Base-by-base conservation (phyloP, 1,284 basidiomycete genomes). In the Volvariella surrecta region DNA sequence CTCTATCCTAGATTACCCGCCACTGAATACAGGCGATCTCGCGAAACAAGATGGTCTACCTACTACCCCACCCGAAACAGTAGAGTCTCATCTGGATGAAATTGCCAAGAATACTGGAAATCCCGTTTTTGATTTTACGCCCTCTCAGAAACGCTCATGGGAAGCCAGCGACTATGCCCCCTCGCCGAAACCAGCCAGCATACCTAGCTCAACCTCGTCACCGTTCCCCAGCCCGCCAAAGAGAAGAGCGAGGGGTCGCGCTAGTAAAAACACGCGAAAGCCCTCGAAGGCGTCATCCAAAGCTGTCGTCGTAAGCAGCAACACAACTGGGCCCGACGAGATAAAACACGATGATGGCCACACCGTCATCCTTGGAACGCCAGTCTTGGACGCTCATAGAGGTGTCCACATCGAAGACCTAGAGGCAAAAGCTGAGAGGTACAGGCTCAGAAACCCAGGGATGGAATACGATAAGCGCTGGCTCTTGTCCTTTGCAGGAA, bases 401-500 rank as follows among this genome's bases (percentile, higher is more conserved):
- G 81, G 82, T 19, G 66, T 85, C 38, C 58, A 63, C 15, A 58
- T 79, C 17, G 61, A 63, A 21, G 72, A 74, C 21, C 68, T 84
- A 18, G 64, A 70, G 39, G 63, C 61, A 34, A 76, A 69, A 52
- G 80, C 77, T 24, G 66, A 68, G 30, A 65, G 68, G 30, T 82
- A 74, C 54, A 66, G 67, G 39, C 50, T 59, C 11, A 66, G 69
- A 30, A 67, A 79, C 49, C 73, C 74, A 44, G 73, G 70, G 16
- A 54, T 63, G 39, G 73, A 74, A 20, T 74, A 81, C 44, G 76
- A 81, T 53, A 75, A 76, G 54, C 59, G 60, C 9, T 82, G 80
- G 76, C 57, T 84, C 34, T 67, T 76, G 40, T 70, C 68, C 13
- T 84, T 78, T 54, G 79, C 78, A 15, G 81, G 81, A 30, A 75